A percentile compares a stretch with the other conserved stretches of the same genome.
phyloP scores from a whole-genome alignment of 768 basidiomycete species.

The Suillus plorans region DNA sequence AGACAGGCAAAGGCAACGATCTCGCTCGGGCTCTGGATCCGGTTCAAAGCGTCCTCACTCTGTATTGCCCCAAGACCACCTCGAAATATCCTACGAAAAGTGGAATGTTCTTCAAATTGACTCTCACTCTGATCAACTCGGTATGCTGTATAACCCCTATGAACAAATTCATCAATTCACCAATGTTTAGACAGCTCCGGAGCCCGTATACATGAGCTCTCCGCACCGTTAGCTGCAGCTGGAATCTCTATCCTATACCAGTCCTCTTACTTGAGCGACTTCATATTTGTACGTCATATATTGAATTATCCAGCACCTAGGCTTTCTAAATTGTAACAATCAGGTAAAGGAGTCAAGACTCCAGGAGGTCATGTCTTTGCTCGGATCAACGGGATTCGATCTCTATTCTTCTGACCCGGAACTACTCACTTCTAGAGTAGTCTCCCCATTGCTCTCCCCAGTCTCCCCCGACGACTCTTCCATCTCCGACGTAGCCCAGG shows the following conservation, averaged over 20 bases:
- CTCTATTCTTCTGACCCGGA: conserved; percentile 52
- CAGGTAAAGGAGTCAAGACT: conserved; percentile 70
- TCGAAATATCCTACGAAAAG: conserved; percentile 70
- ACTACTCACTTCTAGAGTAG: conserved; percentile 29
- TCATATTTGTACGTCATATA: conserved; percentile 61
- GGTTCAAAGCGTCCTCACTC: conserved; percentile 24
- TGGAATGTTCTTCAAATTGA: conserved; percentile 85
- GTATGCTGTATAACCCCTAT: conserved; percentile 34
- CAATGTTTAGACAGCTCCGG: conserved; percentile 57
- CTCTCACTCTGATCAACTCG: conserved; percentile 70
- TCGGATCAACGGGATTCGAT: conserved; percentile 64
- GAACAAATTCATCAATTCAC: conserved; percentile 9
- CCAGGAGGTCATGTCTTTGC: conserved; percentile 58
- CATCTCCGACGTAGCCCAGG: conserved; percentile 27
- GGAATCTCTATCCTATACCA: conserved; percentile 83
- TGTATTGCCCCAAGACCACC: conserved; percentile 39
- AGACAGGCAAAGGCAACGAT: conserved; percentile 49
- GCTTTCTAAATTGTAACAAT: conserved; percentile 6
- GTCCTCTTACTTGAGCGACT: conserved; percentile 81
- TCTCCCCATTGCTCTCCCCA: conserved; percentile 33
- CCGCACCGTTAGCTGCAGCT: conserved; percentile 70
- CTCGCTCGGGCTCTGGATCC: conserved; percentile 39
- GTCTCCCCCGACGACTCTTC: conserved; percentile 30
- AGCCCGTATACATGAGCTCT: conserved; percentile 72
- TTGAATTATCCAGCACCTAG: neutral